Percentiles rank a stretch among this genome's conserved stretches.
These are phyloP conservation scores for Penicillium hesseltinei DNA, from an alignment of 2,329 filamentous ascomycete genomes.

Conservation along the genomic window DNA sequence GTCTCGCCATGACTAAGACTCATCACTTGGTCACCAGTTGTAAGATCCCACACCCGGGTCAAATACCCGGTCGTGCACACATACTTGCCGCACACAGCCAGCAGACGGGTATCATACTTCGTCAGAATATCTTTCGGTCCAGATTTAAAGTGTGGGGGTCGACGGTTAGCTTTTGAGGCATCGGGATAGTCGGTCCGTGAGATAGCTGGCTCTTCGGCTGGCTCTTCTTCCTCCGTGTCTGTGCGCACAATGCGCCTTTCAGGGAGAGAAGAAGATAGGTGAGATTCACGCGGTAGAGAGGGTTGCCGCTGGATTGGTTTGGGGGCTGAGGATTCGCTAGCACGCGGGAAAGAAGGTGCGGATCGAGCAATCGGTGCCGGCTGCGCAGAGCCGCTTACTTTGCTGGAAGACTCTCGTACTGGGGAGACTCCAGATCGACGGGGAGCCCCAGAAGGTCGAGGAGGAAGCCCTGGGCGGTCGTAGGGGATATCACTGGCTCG, in stretches of 20 bases:
- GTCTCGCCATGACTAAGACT: slow-evolving; percentile 82
- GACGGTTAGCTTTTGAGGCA: slow-evolving; percentile 76
- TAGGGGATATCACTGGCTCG: slow-evolving; percentile 35
- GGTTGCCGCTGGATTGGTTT: slow-evolving; percentile 27
- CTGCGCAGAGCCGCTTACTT: slow-evolving; percentile 12
- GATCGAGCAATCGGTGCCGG: slow-evolving; percentile 15
- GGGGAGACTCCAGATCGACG: slow-evolving; percentile 27
- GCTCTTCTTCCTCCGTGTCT: slow-evolving; percentile 54
- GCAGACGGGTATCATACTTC: slow-evolving; percentile 80
- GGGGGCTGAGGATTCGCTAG: slow-evolving; percentile 21
- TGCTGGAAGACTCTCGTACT: slow-evolving; percentile 16
- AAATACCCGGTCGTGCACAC: slow-evolving; percentile 83
- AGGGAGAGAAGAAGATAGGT: slow-evolving; percentile 17
- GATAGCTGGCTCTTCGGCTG: slow-evolving; percentile 51
- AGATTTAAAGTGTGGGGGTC: slow-evolving; percentile 71
- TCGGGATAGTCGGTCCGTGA: slow-evolving; percentile 73
- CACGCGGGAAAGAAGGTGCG: slow-evolving; percentile 13
- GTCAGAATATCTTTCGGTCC: slow-evolving; percentile 74
- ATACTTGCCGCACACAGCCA: slow-evolving; percentile 84
- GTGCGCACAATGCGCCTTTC: slow-evolving; percentile 27
- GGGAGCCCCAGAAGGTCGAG: slow-evolving; percentile 33
- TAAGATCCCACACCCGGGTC: slow-evolving; percentile 83
- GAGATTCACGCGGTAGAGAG: slow-evolving; percentile 30
- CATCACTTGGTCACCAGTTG: slow-evolving; percentile 77
- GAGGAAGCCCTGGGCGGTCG: slow-evolving; percentile 52